Conservation (phyloP, 2,329 filamentous ascomycete genomes). For the Xylaria polymorpha region DNA sequence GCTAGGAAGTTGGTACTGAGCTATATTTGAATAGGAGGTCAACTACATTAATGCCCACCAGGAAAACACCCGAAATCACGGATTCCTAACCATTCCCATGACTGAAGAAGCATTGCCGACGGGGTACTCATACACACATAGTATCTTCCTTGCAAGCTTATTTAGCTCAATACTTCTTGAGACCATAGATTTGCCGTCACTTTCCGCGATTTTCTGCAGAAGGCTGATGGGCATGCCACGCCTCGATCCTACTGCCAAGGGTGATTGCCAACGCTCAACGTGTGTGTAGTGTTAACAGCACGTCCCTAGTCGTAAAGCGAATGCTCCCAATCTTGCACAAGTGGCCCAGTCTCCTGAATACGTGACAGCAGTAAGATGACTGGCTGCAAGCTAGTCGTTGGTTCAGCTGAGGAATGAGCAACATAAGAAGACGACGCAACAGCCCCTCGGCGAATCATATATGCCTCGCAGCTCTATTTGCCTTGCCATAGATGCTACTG, state of each 20-base stretch:
- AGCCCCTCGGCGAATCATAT: slow-evolving; percentile 20
- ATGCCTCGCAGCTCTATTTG: slow-evolving; percentile 17
- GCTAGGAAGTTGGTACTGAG: slow-evolving; percentile 16
- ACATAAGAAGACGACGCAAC: slow-evolving; percentile 24
- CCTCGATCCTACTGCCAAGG: slow-evolving; percentile 4
- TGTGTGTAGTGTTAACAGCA: slow-evolving; percentile 3
- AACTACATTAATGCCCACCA: not conserved
- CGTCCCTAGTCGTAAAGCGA: slow-evolving; percentile 8
- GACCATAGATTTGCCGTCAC: not conserved
- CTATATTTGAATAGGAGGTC: not conserved
- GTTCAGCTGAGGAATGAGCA: slow-evolving; percentile 29
- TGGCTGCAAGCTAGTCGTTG: slow-evolving; percentile 16
- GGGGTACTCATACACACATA: not conserved
- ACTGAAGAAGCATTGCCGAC: slow-evolving; percentile 2
- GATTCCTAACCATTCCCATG: not conserved
- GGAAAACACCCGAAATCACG: not conserved
- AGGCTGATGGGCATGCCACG: slow-evolving; percentile 10
- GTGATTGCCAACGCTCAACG: slow-evolving; percentile 5
- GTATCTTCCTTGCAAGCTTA: slow-evolving; percentile 6
- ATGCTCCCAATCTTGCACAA: slow-evolving; percentile 22
- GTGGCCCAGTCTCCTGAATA: slow-evolving; percentile 1
- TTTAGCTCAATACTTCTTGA: not conserved
- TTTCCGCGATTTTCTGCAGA: not conserved
- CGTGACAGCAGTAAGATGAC: slow-evolving; percentile 20
- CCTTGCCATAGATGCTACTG: slow-evolving; percentile 19